Base-by-base conservation (phyloP, 495 filamentous ascomycete genomes). In the Jackrogersella minutella region DNA sequence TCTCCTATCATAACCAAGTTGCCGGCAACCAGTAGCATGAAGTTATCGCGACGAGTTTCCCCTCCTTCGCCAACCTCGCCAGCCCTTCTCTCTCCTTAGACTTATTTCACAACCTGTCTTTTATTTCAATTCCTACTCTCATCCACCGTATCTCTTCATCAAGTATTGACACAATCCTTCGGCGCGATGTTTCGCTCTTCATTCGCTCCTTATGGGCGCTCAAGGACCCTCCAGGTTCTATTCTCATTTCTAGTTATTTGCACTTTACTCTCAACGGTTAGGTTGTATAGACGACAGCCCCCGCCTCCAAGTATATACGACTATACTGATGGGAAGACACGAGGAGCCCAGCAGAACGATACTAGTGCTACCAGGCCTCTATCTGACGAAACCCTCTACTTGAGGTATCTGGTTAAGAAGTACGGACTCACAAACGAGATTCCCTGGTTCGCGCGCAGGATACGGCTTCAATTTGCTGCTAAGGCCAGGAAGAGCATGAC, bases 281-380 rank as follows among this genome's bases (percentile, higher is more conserved):
- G 61, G 34, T 21, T 59, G 17, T 40, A 58, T 54, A 22, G 13
- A 36, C 64, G 34, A 5, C 67, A 47, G 11, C 14, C 61, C 30
- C 37, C 59, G 41, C 43, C 62, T 31, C 44, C 57, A 10, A 66
- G 47, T 22, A 58, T 55, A 16, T 60, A 69, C 49, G 62, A 66
- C 4, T 53, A 66, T 36, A 72, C 70, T 8, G 70, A 72, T 14
- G 70, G 70, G 1, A 59, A 59, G 53, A 61, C 64, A 6, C n/a
- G 60, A 14, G 60, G 60, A 5, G 47, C 39, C 9, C 61, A 59
- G 67, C 58, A 61, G 19, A 57, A 56, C 24, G 58, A 61, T 17
- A 61, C 53, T 0, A 34, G 31, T 1, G 33, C 2, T 13, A 9
- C 37, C 5, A n/a, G 7, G 5, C 50, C 50, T 3, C 30, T 26